A percentile compares a stretch with the other conserved stretches of the same genome.
Evolutionary conservation across 1,284 basidiomycete genomes (phyloP).

Genomic region (Marasmius tenuissimus): DNA sequence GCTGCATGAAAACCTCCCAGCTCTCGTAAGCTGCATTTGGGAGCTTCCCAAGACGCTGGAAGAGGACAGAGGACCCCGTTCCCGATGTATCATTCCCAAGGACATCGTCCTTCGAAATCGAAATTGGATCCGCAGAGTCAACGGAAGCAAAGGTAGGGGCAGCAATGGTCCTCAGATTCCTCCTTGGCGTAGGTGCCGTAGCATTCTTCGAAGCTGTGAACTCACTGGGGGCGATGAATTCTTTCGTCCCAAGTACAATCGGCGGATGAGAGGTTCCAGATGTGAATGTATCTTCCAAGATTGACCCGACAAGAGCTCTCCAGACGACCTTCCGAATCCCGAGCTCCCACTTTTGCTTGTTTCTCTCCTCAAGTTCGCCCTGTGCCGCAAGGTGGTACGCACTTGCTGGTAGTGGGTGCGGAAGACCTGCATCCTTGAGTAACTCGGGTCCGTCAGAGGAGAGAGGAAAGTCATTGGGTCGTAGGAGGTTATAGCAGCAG

Average conservation of each 20-base stretch:
- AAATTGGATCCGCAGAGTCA: neutral
- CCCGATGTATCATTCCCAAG: slow-evolving; percentile 8
- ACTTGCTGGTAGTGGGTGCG: slow-evolving; percentile 27
- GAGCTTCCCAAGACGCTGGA: slow-evolving; percentile 48
- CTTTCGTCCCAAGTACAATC: neutral
- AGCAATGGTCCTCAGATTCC: neutral
- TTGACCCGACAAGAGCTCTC: slow-evolving; percentile 49
- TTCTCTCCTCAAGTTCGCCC: slow-evolving; percentile 35
- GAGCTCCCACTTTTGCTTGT: slow-evolving; percentile 41
- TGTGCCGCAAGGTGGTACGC: slow-evolving; percentile 63
- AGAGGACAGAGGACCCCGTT: slow-evolving; percentile 35
- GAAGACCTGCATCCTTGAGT: slow-evolving; percentile 8
- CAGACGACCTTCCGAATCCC: slow-evolving; percentile 65
- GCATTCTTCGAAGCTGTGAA: neutral
- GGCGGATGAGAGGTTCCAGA: neutral
- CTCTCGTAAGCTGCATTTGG: slow-evolving; percentile 42
- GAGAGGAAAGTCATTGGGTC: slow-evolving; percentile 27
- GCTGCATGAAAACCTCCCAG: slow-evolving; percentile 45
- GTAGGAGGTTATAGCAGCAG: slow-evolving; percentile 54
- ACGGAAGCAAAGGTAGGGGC: neutral
- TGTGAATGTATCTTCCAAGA: slow-evolving; percentile 15
- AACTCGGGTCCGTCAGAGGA: neutral
- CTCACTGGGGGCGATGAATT: neutral
- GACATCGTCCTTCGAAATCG: neutral
- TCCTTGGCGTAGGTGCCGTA: neutral